These are phyloP conservation scores for Phytophthora rubi DNA, from an alignment of 352 stramenopile genomes.

Conservation along the genomic window DNA sequence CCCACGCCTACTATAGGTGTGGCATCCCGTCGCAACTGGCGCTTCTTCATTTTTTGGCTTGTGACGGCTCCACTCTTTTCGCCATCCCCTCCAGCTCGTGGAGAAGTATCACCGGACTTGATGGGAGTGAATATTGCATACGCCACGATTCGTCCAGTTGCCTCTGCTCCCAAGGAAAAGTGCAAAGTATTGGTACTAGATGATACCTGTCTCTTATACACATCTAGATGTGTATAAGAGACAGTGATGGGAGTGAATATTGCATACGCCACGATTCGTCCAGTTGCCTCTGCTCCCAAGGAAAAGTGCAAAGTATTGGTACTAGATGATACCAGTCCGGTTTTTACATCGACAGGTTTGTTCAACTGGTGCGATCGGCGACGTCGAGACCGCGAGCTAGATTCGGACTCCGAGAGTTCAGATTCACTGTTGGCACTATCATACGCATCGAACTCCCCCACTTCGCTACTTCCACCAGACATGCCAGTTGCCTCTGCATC, in stretches of 20 bases:
- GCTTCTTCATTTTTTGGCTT: constrained; percentile 77
- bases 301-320: constrained; percentile 84
- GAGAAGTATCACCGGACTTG: constrained; percentile 34
- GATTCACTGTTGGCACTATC: constrained; percentile 89
- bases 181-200: constrained; percentile 70
- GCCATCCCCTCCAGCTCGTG: constrained; percentile 21
- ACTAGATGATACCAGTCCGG: constrained; percentile 40
- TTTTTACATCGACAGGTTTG: constrained; percentile 39
- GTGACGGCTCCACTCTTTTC: constrained; percentile 35
- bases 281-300: constrained; percentile 83
- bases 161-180: constrained; percentile 85
- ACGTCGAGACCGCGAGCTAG: constrained; percentile 31
- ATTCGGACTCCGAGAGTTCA: constrained; percentile 81
- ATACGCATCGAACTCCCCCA: constrained; percentile 55
- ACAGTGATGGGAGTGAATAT: constrained; percentile 72
- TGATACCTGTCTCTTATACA: constrained; percentile 35
- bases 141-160: constrained; percentile 80
- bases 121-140: constrained; percentile 77
- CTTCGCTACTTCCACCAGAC: constrained; percentile 38
- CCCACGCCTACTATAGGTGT: constrained; percentile 72
- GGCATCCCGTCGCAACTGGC: constrained; percentile 73
- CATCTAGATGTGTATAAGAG: no score
- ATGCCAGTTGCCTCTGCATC: constrained; percentile 43
- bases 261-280: constrained; percentile 79
- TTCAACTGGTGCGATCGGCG: constrained; percentile 39